Conservation (phyloP, 169 alveolate species). For the Babesia caballi region DNA sequence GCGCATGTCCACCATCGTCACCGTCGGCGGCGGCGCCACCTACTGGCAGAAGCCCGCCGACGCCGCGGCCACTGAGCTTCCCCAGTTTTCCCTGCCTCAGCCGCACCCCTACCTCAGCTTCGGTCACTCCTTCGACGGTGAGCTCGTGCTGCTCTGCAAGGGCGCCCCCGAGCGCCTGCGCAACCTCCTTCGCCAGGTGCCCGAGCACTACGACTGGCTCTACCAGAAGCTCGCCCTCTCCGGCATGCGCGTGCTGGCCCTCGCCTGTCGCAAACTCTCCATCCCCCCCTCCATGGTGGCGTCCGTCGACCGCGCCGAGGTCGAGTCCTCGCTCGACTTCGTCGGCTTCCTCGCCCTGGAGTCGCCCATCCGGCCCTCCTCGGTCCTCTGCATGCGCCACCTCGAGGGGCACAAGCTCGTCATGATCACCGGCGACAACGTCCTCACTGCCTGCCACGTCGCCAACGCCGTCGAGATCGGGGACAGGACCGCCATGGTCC, state of each 20-base stretch:
- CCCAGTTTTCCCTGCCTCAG: background rate
- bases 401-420: constrained; percentile 83
- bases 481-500: background rate
- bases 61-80: background rate
- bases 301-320: constrained; percentile 77
- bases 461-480: constrained; percentile 71
- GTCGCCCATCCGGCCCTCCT: constrained; percentile 91
- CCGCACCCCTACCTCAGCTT: background rate
- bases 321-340: constrained; percentile 89
- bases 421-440: constrained; percentile 98
- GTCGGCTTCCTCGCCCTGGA: constrained; percentile 92
- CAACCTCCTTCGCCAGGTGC: constrained; percentile 82
- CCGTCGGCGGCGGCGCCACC: constrained; percentile 14
- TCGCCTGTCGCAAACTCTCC: constrained; percentile 68
- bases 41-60: constrained; percentile 3
- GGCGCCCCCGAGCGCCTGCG: constrained; percentile 96
- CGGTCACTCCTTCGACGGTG: constrained; percentile 15
- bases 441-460: constrained; percentile 95
- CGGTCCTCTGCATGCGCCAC: constrained; percentile 82
- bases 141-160: constrained; percentile 80
- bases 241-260: constrained; percentile 85
- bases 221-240: constrained; percentile 79
- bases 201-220: constrained; percentile 84
- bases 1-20: constrained; percentile 74
- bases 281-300: constrained; percentile 36